These are phyloP conservation scores for Balansia obtecta DNA, from an alignment of 2,329 filamentous ascomycete species.

Conservation along the genomic window DNA sequence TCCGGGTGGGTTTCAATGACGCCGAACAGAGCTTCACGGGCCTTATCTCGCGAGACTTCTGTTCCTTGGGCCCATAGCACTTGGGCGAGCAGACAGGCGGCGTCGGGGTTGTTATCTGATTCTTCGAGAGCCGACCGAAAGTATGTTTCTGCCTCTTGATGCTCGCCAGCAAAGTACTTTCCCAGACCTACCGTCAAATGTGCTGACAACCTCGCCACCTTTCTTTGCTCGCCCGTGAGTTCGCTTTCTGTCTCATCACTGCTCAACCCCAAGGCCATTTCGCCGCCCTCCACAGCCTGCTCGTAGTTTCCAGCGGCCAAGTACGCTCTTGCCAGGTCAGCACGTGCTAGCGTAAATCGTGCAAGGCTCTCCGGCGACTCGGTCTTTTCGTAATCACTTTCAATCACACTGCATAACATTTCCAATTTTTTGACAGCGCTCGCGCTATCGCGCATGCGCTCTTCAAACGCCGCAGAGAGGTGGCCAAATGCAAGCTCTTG, in stretches of 20 bases:
- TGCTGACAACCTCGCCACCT: slow-evolving; percentile 66
- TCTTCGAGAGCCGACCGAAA: slow-evolving; percentile 73
- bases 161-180: slow-evolving; percentile 55
- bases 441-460: slow-evolving; percentile 59
- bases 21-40: slow-evolving; percentile 67
- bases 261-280: slow-evolving; percentile 67
- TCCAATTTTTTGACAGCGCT: slow-evolving; percentile 53
- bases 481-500: slow-evolving; percentile 63
- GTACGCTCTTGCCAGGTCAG: slow-evolving; percentile 75
- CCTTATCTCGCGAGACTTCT: slow-evolving; percentile 59
- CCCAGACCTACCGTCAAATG: slow-evolving; percentile 79
- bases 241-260: slow-evolving; percentile 57
- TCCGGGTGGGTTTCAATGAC: slow-evolving; percentile 61
- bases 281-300: slow-evolving; percentile 65
- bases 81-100: slow-evolving; percentile 77
- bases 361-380: slow-evolving; percentile 65
- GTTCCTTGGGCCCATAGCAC: slow-evolving; percentile 86
- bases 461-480: slow-evolving; percentile 66
- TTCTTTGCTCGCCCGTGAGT: slow-evolving; percentile 50
- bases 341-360: slow-evolving; percentile 69
- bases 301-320: slow-evolving; percentile 55
- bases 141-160: slow-evolving; percentile 60
- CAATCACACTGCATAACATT: slow-evolving; percentile 54
- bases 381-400: slow-evolving; percentile 72
- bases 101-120: slow-evolving; percentile 64